A percentile compares a stretch with the other conserved stretches of the same genome.
These are phyloP conservation scores for Syzygium aqueum DNA, from an alignment of 345 rosid species.

Conservation along the genomic window DNA sequence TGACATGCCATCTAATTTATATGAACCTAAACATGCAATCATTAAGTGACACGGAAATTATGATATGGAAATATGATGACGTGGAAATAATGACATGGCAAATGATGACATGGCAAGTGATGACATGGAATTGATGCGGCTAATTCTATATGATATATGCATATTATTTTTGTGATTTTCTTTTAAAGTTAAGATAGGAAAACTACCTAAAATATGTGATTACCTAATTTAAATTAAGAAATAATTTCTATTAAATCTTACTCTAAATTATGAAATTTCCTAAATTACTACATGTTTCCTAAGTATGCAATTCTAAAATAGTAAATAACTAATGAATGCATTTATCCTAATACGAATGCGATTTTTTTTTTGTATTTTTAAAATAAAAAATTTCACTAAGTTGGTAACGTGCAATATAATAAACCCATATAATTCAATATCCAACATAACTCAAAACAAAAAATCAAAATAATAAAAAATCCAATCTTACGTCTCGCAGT, in stretches of 20 bases:
- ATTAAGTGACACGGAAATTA: neutral
- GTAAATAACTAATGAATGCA: neutral
- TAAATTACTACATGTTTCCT: neutral
- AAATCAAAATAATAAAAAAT: no score
- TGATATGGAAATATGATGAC: neutral
- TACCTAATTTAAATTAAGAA: neutral
- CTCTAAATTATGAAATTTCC: neutral
- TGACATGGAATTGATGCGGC: neutral
- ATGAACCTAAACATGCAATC: neutral
- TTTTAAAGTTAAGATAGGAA: neutral
- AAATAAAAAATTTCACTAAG: neutral
- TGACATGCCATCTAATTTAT: neutral
- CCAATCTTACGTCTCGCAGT: no score
- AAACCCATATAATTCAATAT: no score
- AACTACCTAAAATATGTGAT: neutral
- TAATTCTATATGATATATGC: neutral
- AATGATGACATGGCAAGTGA: neutral
- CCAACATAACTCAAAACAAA: no score
- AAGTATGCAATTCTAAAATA: neutral
- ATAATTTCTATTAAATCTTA: neutral
- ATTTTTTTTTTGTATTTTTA: no score
- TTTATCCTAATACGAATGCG: neutral
- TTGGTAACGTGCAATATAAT: no score
- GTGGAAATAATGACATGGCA: neutral
- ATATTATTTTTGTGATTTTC: neutral